phyloP scores from a whole-genome alignment of 2,329 filamentous ascomycete species.

The Pseudocercospora eumusae region DNA sequence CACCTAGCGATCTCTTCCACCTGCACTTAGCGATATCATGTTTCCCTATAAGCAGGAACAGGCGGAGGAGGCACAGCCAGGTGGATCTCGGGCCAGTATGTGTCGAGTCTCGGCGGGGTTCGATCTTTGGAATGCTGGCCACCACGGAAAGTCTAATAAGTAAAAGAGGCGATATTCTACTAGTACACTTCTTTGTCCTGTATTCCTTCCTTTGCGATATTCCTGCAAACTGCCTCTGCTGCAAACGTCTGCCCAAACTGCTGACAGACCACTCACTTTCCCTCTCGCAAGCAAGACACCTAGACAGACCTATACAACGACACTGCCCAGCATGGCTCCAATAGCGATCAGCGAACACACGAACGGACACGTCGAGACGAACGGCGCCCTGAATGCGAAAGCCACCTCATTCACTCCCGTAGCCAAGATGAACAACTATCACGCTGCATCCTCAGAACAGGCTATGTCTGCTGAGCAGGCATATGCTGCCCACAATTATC shows the following conservation, averaged over 20 bases:
- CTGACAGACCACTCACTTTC: conserved; percentile 2
- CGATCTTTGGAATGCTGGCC: conserved; percentile 7
- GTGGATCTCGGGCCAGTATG: neutral
- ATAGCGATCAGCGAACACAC: conserved; percentile 36
- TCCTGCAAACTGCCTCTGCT: neutral
- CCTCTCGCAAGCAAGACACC: neutral
- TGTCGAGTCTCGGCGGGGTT: conserved; percentile 2
- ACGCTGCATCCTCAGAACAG: conserved; percentile 73
- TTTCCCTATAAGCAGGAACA: conserved; percentile 15
- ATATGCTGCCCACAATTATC: conserved; percentile 97
- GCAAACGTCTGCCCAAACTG: conserved; percentile 1
- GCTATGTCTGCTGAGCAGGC: conserved; percentile 81
- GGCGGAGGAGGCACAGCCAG: conserved; percentile 3
- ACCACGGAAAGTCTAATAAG: conserved; percentile 7
- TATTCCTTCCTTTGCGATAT: conserved; percentile 3
- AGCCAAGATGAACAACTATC: conserved; percentile 55
- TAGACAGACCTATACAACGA: conserved; percentile 5
- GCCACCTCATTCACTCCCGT: conserved; percentile 45
- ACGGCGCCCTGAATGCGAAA: conserved; percentile 44
- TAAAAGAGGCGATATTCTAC: neutral
- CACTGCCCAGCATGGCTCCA: conserved; percentile 39
- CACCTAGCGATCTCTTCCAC: conserved; percentile 1
- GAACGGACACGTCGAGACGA: conserved; percentile 30
- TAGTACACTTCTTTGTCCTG: conserved; percentile 1
- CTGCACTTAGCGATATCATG: conserved; percentile 4